Conservation (phyloP, 768 basidiomycete species). For the Hericium alpestre region DNA sequence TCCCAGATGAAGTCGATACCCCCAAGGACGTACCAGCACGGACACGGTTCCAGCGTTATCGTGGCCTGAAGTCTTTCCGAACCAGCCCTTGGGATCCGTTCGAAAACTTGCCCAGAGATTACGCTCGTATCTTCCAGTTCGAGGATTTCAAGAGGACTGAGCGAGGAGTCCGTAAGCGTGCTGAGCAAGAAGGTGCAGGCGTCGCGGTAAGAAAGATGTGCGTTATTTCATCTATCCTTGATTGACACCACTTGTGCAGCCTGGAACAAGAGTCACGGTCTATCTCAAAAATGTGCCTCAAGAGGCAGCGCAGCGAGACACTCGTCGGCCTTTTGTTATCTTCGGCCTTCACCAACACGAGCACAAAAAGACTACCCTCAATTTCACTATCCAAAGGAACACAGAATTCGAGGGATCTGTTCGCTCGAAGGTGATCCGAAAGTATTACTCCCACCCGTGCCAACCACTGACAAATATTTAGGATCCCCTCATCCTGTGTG, state of each 20-base stretch:
- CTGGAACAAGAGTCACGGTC: slow-evolving; percentile 72
- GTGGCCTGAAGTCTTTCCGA: slow-evolving; percentile 84
- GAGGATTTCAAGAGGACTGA: slow-evolving; percentile 89
- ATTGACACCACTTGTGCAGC: slow-evolving; percentile 30
- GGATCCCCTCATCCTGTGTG: slow-evolving; percentile 83
- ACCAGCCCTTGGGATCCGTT: slow-evolving; percentile 98
- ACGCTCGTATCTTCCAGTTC: slow-evolving; percentile 92
- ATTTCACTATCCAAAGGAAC: slow-evolving; percentile 89
- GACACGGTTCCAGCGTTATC: slow-evolving; percentile 81
- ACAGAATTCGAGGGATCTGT: slow-evolving; percentile 88
- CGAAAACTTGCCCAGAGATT: slow-evolving; percentile 90
- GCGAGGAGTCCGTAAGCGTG: slow-evolving; percentile 52
- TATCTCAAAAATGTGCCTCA: slow-evolving; percentile 67
- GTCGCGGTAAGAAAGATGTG: slow-evolving; percentile 48
- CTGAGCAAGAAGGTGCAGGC: slow-evolving; percentile 46
- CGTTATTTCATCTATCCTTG: not conserved
- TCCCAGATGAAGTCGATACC: slow-evolving; percentile 95
- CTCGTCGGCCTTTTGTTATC: slow-evolving; percentile 43
- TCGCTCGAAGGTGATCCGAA: slow-evolving; percentile 64
- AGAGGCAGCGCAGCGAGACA: slow-evolving; percentile 31
- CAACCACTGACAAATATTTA: slow-evolving; percentile 18
- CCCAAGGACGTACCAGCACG: slow-evolving; percentile 74
- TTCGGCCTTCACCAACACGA: slow-evolving; percentile 89
- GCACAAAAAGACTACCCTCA: slow-evolving; percentile 87
- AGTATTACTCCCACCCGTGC: not conserved